Conservation (phyloP, 768 basidiomycete species). For the Pleurotus ostreatus region DNA sequence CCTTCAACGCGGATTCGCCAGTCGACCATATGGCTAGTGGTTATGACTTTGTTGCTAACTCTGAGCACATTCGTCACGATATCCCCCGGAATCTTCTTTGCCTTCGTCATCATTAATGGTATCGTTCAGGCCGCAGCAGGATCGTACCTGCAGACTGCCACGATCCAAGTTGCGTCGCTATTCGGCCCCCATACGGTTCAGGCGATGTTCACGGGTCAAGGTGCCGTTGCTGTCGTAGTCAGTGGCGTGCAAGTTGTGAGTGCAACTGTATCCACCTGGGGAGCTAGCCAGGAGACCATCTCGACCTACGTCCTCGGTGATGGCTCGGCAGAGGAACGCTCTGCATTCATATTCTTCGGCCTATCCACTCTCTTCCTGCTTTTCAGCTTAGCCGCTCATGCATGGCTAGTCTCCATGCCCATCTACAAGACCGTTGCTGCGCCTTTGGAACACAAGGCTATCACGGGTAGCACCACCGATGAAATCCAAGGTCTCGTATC, state of each 20-base stretch:
- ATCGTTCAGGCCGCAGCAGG: conserved; percentile 56
- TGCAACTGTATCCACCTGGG: conserved; percentile 52
- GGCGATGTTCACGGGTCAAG: conserved; percentile 79
- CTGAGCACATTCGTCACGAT: conserved; percentile 60
- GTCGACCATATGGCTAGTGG: conserved; percentile 45
- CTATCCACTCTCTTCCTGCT: conserved; percentile 66
- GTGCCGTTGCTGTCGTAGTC: conserved; percentile 78
- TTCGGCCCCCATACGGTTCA: conserved; percentile 75
- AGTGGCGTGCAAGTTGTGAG: conserved; percentile 74
- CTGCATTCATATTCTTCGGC: conserved; percentile 72
- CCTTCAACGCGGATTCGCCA: conserved; percentile 54
- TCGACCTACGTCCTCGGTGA: conserved; percentile 20
- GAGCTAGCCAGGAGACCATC: conserved; percentile 26
- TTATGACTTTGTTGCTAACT: conserved; percentile 56
- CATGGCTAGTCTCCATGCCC: conserved; percentile 54
- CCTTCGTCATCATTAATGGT: conserved; percentile 61
- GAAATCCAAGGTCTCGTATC: conserved; percentile 35
- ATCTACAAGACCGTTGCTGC: conserved; percentile 53
- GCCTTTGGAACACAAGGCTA: conserved; percentile 35
- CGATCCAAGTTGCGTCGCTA: conserved; percentile 76
- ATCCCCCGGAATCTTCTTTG: conserved; percentile 54
- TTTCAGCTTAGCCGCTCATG: conserved; percentile 47
- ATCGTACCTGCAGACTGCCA: conserved; percentile 73
- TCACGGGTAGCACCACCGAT: conserved; percentile 20
- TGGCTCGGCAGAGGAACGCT: conserved; percentile 56